Percentiles rank a stretch among this genome's conserved stretches.
Conservation (phyloP, 2,329 filamentous ascomycete genomes). For the Alternaria brassicae region DNA sequence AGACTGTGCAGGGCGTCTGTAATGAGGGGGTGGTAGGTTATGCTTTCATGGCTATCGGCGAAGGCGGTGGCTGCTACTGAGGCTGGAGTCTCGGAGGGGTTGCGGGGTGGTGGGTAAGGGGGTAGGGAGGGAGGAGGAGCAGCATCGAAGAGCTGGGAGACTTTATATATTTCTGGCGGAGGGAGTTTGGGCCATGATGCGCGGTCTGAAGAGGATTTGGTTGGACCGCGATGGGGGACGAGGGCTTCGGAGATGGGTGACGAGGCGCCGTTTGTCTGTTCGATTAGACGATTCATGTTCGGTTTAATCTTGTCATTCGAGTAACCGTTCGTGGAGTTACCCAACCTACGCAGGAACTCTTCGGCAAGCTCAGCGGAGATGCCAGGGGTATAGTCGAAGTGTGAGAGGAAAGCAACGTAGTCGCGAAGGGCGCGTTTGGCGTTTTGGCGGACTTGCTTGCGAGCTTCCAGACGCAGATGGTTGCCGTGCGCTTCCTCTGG, state of each 20-base stretch:
- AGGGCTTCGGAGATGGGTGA: conserved; percentile 52
- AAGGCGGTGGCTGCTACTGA: conserved; percentile 47
- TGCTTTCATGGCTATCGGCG: conserved; percentile 64
- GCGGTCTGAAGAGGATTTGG: conserved; percentile 40
- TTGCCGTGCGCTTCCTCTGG: conserved; percentile 58
- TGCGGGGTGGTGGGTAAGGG: conserved; percentile 62
- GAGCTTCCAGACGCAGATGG: conserved; percentile 62
- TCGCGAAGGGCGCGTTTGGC: conserved; percentile 80
- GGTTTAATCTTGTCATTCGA: conserved; percentile 24
- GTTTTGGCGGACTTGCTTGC: conserved; percentile 74
- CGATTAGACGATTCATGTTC: conserved; percentile 36
- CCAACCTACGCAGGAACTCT: conserved; percentile 54
- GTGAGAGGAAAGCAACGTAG: conserved; percentile 73
- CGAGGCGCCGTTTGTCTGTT: conserved; percentile 27
- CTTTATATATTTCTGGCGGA: conserved; percentile 59
- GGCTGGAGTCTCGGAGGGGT: conserved; percentile 36
- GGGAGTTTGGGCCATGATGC: conserved; percentile 57
- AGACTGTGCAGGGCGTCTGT: conserved; percentile 80
- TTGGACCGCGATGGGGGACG: conserved; percentile 50
- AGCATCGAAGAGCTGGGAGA: conserved; percentile 74
- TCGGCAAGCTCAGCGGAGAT: conserved; percentile 67
- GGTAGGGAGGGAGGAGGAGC: conserved; percentile 72
- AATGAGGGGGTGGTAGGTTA: conserved; percentile 83
- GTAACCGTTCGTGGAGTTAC: conserved; percentile 20
- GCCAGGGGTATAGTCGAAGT: conserved; percentile 80